phyloP scores from a whole-genome alignment of 805 yeast species.

The Wickerhamomyces rabaulensis region DNA sequence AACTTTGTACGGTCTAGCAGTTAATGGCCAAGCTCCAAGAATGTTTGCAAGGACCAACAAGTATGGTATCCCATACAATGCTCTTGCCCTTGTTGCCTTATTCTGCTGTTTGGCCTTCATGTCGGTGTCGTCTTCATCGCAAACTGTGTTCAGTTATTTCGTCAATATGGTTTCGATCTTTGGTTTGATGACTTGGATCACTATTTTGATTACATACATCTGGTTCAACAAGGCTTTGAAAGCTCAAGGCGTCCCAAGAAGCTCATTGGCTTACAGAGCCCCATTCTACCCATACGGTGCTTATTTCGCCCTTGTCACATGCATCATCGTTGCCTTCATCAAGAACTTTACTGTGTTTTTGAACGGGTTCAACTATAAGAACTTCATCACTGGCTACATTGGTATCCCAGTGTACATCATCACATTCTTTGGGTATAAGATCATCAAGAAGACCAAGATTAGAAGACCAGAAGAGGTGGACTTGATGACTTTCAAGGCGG shows the following conservation, averaged over 20 bases:
- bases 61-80: conserved; percentile 64
- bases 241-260: conserved; percentile 61
- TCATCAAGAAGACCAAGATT: conserved; percentile 42
- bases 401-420: conserved; percentile 62
- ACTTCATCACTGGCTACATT: conserved; percentile 74
- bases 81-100: conserved; percentile 40
- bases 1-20: conserved; percentile 65
- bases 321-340: conserved; percentile 51
- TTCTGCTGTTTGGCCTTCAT: conserved; percentile 68
- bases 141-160: conserved; percentile 58
- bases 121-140: conserved; percentile 54
- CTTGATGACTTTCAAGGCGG: conserved; percentile 46
- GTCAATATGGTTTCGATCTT: conserved; percentile 74
- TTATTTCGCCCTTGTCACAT: conserved; percentile 48
- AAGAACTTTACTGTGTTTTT: conserved; percentile 73
- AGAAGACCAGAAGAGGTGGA: conserved; percentile 56
- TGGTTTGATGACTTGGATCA: conserved; percentile 71
- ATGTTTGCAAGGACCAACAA: conserved; percentile 60
- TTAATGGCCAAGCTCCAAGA: conserved; percentile 70
- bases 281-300: conserved; percentile 70
- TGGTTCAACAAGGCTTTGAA: conserved; percentile 58
- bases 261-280: conserved; percentile 52
- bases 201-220: conserved; percentile 63
- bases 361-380: conserved; percentile 54
- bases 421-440: conserved; percentile 55